phyloP scores from a whole-genome alignment of 2,329 filamentous ascomycete genomes.

The Colletotrichum cuscutae region DNA sequence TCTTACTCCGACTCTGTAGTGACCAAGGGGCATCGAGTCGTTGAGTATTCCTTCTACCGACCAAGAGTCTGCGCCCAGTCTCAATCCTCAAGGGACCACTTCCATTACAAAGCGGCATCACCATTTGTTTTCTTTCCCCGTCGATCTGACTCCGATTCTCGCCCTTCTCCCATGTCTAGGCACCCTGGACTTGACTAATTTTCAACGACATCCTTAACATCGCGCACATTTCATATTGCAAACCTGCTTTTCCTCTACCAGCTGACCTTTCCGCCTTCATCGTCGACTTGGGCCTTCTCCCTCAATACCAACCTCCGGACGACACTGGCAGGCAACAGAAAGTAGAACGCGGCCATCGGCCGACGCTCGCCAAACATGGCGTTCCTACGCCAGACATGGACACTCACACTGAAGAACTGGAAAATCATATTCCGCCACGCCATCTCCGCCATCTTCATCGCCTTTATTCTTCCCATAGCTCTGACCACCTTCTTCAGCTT shows the following conservation, averaged over 20 bases:
- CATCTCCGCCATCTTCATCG: slow-evolving; percentile 62
- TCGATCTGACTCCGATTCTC: neutral
- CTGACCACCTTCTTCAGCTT: slow-evolving; percentile 72
- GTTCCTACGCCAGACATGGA: slow-evolving; percentile 67
- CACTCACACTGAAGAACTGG: slow-evolving; percentile 71
- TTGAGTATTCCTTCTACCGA: neutral
- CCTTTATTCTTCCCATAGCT: slow-evolving; percentile 68
- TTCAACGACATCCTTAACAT: neutral
- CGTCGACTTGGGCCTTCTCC: neutral
- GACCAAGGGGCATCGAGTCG: neutral
- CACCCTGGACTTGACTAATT: neutral
- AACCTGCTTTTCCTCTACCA: neutral
- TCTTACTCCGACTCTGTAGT: neutral
- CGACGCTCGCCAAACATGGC: slow-evolving; percentile 52
- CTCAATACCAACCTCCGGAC: neutral
- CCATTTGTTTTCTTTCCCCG: neutral
- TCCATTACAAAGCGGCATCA: neutral
- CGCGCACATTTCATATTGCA: neutral
- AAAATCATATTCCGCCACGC: slow-evolving; percentile 68
- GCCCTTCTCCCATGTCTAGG: neutral
- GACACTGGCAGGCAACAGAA: neutral
- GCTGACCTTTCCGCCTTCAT: no score
- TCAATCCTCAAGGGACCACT: neutral
- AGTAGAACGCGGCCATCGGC: neutral
- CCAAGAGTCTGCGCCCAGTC: neutral